Percentiles rank a stretch among this genome's conserved stretches.
Evolutionary conservation across 306 rosid species (phyloP).

Genomic region (Begonia masoniana): DNA sequence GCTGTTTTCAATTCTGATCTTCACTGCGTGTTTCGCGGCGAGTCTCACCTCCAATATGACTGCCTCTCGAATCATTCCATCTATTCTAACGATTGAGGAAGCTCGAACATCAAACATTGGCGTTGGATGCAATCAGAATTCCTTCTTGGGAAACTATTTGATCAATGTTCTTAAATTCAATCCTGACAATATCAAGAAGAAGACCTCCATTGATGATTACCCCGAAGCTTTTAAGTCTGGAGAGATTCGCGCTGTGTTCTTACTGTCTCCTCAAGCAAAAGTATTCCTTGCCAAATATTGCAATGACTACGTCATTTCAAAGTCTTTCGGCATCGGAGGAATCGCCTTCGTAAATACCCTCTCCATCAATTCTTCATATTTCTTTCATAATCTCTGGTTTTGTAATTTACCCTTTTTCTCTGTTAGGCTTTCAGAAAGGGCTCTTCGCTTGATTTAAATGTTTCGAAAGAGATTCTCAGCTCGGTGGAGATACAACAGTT

Average conservation of each 20-base stretch:
- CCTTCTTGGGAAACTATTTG: constrained; percentile 29
- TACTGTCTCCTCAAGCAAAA: constrained; percentile 41
- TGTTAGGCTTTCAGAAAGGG: constrained; percentile 7
- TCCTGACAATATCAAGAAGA: constrained; percentile 20
- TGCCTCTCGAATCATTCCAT: constrained; percentile 27
- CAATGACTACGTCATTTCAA: constrained; percentile 23
- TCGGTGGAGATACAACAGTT: constrained; percentile 1
- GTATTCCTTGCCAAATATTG: constrained; percentile 51
- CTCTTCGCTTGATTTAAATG: not conserved
- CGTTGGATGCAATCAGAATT: constrained; percentile 44
- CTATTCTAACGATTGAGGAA: constrained; percentile 29
- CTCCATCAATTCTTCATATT: not conserved
- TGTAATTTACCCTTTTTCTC: not conserved
- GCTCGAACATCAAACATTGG: constrained; percentile 22
- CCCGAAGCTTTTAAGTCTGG: constrained; percentile 31
- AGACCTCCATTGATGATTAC: constrained; percentile 26
- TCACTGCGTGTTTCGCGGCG: constrained; percentile 38
- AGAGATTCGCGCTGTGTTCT: constrained; percentile 47
- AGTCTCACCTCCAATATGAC: constrained; percentile 50
- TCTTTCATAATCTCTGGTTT: not conserved
- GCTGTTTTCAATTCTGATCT: constrained; percentile 37
- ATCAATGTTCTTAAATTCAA: constrained; percentile 16
- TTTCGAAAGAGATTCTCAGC: not conserved
- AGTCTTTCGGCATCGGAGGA: constrained; percentile 35
- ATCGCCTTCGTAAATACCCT: constrained; percentile 38